These are phyloP conservation scores for Hyphodiscus sp. DNA, from an alignment of 2,329 filamentous ascomycete genomes.

Conservation along the genomic window DNA sequence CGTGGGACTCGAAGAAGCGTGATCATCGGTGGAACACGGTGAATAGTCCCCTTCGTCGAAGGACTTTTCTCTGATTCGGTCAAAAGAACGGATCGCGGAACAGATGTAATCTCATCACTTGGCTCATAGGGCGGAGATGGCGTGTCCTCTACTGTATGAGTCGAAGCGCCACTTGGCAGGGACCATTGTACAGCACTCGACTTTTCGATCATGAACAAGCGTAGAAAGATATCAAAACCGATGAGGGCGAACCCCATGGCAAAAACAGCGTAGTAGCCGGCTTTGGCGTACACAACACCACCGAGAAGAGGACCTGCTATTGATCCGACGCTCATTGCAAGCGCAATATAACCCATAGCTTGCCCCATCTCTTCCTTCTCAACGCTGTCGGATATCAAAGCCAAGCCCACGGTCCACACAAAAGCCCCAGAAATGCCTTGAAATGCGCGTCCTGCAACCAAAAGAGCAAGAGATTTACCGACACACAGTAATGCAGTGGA, in stretches of 20 bases:
- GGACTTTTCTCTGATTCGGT: neutral
- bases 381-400: conserved; percentile 64
- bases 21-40: conserved; percentile 11
- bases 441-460: conserved; percentile 56
- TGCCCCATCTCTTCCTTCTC: conserved; percentile 31
- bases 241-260: conserved; percentile 51
- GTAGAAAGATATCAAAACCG: conserved; percentile 46
- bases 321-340: conserved; percentile 51
- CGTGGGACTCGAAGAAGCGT: conserved; percentile 34
- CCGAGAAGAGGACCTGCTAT: conserved; percentile 62
- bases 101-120: neutral
- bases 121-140: neutral
- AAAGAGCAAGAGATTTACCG: conserved; percentile 51
- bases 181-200: conserved; percentile 45
- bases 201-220: conserved; percentile 50
- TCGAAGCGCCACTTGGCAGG: neutral
- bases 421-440: conserved; percentile 65
- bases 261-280: conserved; percentile 55
- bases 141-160: neutral
- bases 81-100: neutral
- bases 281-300: conserved; percentile 57
- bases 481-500: conserved; percentile 62
- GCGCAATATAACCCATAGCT: conserved; percentile 23
- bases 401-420: conserved; percentile 68
- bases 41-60: neutral